Conservation (phyloP, 495 filamentous ascomycete genomes). For the Delitschia confertaspora region DNA sequence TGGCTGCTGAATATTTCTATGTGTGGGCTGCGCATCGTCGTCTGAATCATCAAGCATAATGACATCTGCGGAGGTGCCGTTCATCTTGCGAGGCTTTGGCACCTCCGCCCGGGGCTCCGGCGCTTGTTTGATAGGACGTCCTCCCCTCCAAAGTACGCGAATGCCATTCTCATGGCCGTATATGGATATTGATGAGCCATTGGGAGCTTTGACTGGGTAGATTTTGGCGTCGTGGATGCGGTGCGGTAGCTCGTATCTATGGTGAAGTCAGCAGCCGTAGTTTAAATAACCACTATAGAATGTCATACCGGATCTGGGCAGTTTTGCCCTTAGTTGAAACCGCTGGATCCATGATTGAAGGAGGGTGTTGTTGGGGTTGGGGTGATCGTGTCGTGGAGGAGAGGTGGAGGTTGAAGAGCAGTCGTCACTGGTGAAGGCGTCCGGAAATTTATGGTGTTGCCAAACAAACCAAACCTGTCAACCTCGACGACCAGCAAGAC, state of each 20-base stretch:
- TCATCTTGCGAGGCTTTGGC: constrained; percentile 31
- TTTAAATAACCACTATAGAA: background rate
- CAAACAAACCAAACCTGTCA: too few relatives aligned
- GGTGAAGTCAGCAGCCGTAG: constrained; percentile 9
- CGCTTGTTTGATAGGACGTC: constrained; percentile 50
- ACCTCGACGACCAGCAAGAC: too few relatives aligned
- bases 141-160: constrained; percentile 73
- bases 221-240: constrained; percentile 62
- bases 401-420: background rate
- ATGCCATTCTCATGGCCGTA: constrained; percentile 76
- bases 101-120: constrained; percentile 27
- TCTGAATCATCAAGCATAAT: constrained; percentile 77
- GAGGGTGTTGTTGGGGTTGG: too few relatives aligned
- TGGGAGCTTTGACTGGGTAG: constrained; percentile 69
- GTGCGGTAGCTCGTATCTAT: constrained; percentile 66
- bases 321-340: constrained; percentile 32
- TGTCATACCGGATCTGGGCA: constrained; percentile 46
- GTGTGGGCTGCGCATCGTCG: constrained; percentile 54
- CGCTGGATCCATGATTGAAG: constrained; percentile 27
- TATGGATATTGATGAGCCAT: constrained; percentile 74
- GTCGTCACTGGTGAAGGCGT: background rate
- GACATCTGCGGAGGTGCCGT: constrained; percentile 42
- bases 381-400: background rate
- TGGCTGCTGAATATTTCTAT: constrained; percentile 33
- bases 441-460: too few relatives aligned